These are phyloP conservation scores for Casaregolazyma suthepensis DNA, from an alignment of 1,139 yeast genomes.

Conservation along the genomic window DNA sequence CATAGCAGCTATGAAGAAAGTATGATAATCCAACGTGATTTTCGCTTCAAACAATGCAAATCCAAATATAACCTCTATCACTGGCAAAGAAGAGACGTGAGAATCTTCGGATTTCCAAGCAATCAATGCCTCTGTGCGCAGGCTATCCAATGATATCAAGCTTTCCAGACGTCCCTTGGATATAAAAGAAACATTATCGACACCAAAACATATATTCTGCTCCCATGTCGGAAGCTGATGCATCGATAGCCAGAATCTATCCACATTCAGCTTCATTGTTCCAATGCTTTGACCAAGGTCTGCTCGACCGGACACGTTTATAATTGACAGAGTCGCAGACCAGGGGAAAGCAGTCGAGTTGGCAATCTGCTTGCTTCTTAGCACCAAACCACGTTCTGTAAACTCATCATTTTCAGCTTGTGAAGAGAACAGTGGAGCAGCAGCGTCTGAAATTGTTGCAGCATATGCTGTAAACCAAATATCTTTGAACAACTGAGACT, in stretches of 20 bases:
- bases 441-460: not conserved
- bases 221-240: slow-evolving; percentile 66
- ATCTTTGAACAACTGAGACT: slow-evolving; percentile 73
- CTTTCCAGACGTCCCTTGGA: slow-evolving; percentile 84
- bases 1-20: slow-evolving; percentile 60
- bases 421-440: not conserved
- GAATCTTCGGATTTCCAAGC: slow-evolving; percentile 48
- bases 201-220: slow-evolving; percentile 60
- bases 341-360: slow-evolving; percentile 69
- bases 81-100: slow-evolving; percentile 43
- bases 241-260: slow-evolving; percentile 63
- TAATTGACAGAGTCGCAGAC: slow-evolving; percentile 55
- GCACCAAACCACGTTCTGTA: not conserved
- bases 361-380: slow-evolving; percentile 42
- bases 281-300: slow-evolving; percentile 88
- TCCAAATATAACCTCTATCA: slow-evolving; percentile 58
- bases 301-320: slow-evolving; percentile 49
- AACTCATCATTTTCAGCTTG: not conserved
- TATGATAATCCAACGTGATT: slow-evolving; percentile 75
- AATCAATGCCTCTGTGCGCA: slow-evolving; percentile 59
- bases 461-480: slow-evolving; percentile 60
- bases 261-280: slow-evolving; percentile 46
- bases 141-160: slow-evolving; percentile 42
- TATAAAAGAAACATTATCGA: slow-evolving; percentile 46
- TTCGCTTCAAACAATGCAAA: slow-evolving; percentile 48